Evolutionary conservation across 192 early-diverging fungal genomes (phyloP), one percentile per base, ranked within the genome.

Genomic region (Coemansia sp.): DNA sequence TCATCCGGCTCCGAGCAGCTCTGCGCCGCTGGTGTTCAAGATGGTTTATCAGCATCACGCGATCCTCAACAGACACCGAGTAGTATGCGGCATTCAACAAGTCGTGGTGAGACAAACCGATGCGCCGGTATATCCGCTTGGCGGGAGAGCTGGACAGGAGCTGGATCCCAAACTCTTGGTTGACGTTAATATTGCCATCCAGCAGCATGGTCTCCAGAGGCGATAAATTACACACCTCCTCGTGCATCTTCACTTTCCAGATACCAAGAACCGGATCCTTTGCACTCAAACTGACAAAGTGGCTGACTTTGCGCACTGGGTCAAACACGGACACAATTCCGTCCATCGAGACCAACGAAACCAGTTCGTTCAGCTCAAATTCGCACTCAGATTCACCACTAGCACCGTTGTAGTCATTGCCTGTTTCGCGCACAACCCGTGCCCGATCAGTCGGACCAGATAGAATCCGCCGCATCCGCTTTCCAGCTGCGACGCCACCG

Each of bases 231-330:
- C 77, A 62, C 2, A 84, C 60, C 16, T 84, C 82, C 29, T 77
- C 74, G 66, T 84, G 77, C 82, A 84, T 84, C 69, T 84, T 79
- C 57, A 70, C 71, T 66, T 84, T 84, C 82, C 82, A 84, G 24
- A 84, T 84, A 0, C 82, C 82, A 13, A 84, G 69, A 31, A 76
- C 77, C 15, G 82, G 82, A 49, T 84, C 82, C 20, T 73, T 71
- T 3, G 71, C 64, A 49, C 38, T 70, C 16, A 84, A 72, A 18
- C 69, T 50, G 43, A 84, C 62, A 68, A 66, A 79, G 61, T 84
- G 77, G 60, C 39, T 79, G 20, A 79, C 62, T n/a, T 84, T 79
- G 53, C 77, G 82, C 18, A 29, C 62, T 0, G 74, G 82, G 41
- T 84, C 82, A 34, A 79, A 84, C 71, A 78, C 76, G 58, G 46